Evolutionary conservation across 257 asterid genomes (phyloP).

Genomic region (Solanum pennellii): DNA sequence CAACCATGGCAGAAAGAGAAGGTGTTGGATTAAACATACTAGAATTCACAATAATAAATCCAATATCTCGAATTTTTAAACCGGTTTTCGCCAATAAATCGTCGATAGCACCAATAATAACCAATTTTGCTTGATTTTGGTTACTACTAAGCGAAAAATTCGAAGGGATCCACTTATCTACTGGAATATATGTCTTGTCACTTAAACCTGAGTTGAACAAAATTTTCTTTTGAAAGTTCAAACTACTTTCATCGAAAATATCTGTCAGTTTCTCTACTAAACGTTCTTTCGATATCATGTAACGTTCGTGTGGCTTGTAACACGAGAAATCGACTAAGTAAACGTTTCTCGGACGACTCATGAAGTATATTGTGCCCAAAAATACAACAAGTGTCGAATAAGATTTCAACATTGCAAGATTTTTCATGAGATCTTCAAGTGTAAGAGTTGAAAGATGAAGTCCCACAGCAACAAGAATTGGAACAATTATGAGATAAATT

Average conservation of each 20-base stretch:
- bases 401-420: slow-evolving; percentile 16
- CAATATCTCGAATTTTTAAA: slow-evolving; percentile 14
- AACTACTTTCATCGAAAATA: slow-evolving; percentile 10
- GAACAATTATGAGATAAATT: slow-evolving; percentile 17
- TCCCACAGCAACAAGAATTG: slow-evolving; percentile 15
- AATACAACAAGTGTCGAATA: slow-evolving; percentile 15
- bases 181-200: slow-evolving; percentile 18
- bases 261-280: slow-evolving; percentile 4
- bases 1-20: slow-evolving; percentile 22
- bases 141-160: neutral
- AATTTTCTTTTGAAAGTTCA: slow-evolving; percentile 20
- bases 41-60: slow-evolving; percentile 26
- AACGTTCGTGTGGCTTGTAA: slow-evolving; percentile 26
- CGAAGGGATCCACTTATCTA: neutral
- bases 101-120: neutral
- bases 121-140: neutral
- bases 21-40: slow-evolving; percentile 24
- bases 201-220: slow-evolving; percentile 31
- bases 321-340: slow-evolving; percentile 34
- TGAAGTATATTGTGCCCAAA: slow-evolving; percentile 9
- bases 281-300: slow-evolving; percentile 7
- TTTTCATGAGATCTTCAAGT: slow-evolving; percentile 7
- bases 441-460: slow-evolving; percentile 19
- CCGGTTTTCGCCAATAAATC: slow-evolving; percentile 1
- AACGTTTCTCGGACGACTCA: slow-evolving; percentile 25